A percentile compares a stretch with the other conserved stretches of the same genome.
Conservation (phyloP, 306 rosid genomes). For the Rosa persica region DNA sequence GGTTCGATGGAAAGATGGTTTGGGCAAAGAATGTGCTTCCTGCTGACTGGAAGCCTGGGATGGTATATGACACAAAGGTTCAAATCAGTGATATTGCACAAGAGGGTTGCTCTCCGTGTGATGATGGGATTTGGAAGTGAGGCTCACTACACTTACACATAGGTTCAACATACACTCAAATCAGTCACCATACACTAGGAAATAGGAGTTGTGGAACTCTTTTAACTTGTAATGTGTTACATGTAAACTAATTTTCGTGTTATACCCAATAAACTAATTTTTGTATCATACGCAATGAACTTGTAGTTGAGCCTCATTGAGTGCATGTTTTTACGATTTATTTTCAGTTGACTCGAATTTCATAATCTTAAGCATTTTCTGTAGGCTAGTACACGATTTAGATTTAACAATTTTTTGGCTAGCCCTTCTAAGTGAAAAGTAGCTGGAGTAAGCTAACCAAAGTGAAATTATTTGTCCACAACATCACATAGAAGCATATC, state of each 20-base stretch:
- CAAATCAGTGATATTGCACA: slow-evolving; percentile 71
- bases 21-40: slow-evolving; percentile 85
- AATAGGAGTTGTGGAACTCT: not conserved
- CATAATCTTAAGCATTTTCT: too few species aligned
- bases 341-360: too few species aligned
- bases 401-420: too few species aligned
- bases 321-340: too few species aligned
- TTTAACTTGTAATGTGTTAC: not conserved
- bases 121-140: slow-evolving; percentile 41
- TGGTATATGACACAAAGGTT: slow-evolving; percentile 56
- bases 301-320: not conserved
- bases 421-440: too few species aligned
- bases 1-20: slow-evolving; percentile 71
- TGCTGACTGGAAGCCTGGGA: slow-evolving; percentile 58
- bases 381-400: too few species aligned
- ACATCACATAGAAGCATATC: too few species aligned
- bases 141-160: not conserved
- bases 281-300: not conserved
- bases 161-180: not conserved
- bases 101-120: slow-evolving; percentile 67
- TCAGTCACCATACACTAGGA: not conserved
- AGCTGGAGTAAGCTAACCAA: too few species aligned
- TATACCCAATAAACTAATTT: not conserved
- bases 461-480: too few species aligned
- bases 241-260: not conserved